Conservation (phyloP, 2,329 filamentous ascomycete genomes). For the Xenoacremonium recifei region DNA sequence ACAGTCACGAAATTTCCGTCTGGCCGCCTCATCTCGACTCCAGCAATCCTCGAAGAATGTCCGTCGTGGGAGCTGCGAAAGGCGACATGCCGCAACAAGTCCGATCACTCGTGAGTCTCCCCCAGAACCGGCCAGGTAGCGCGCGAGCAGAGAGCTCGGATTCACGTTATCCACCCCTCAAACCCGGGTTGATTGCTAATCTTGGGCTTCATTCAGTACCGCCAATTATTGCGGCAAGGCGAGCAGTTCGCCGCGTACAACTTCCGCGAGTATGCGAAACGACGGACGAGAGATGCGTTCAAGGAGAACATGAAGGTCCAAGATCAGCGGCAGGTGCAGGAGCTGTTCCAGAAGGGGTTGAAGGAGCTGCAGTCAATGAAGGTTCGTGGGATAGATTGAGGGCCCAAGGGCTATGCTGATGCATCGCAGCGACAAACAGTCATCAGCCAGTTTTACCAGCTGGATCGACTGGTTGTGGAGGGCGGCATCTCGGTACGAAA, state of each 20-base stretch:
- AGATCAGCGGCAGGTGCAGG: constrained; percentile 77
- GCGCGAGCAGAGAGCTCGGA: too few species aligned
- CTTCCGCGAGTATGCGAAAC: constrained; percentile 93
- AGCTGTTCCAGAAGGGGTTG: constrained; percentile 83
- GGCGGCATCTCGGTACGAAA: constrained; percentile 68
- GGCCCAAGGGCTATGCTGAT: constrained; percentile 10
- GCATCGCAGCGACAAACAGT: constrained; percentile 81
- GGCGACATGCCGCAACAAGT: constrained; percentile 58
- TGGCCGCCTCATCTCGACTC: constrained; percentile 13
- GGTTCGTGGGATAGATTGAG: constrained; percentile 52
- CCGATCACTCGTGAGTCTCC: constrained; percentile 50
- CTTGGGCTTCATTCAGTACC: constrained; percentile 62
- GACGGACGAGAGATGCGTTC: constrained; percentile 88
- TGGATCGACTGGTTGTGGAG: constrained; percentile 90
- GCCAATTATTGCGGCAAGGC: constrained; percentile 83
- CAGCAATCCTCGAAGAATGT: constrained; percentile 35
- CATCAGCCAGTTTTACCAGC: constrained; percentile 90
- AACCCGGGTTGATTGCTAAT: neutral
- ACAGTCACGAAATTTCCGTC: constrained; percentile 19
- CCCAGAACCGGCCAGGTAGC: too few species aligned
- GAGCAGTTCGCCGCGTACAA: constrained; percentile 92
- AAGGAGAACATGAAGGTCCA: constrained; percentile 71
- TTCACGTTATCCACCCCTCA: too few species aligned
- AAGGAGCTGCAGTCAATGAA: constrained; percentile 87
- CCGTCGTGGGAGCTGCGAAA: constrained; percentile 39